Conservation (phyloP, 108 stramenopile species). For the Parietichytrium sp. region DNA sequence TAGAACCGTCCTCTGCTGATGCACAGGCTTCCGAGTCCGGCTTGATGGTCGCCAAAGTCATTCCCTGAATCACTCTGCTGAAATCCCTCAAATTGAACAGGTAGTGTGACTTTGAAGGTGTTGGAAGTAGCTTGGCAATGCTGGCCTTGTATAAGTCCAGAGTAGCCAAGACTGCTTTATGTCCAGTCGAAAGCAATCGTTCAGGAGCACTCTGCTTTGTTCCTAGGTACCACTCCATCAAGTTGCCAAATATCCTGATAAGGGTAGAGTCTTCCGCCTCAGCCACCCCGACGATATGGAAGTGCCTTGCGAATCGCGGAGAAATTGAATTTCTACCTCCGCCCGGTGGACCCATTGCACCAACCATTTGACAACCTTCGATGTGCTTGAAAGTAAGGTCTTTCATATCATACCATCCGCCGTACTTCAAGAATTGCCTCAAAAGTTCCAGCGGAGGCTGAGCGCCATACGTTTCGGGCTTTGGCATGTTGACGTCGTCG, state of each 20-base stretch:
- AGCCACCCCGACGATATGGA: conserved; percentile 62
- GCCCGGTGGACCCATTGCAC: conserved; percentile 70
- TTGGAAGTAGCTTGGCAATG: conserved; percentile 60
- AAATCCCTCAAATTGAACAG: conserved; percentile 76
- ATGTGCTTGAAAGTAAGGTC: conserved; percentile 62
- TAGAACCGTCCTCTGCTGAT: too few species aligned
- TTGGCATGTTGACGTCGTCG: conserved; percentile 74
- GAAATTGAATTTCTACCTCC: conserved; percentile 60
- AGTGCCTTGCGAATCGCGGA: conserved; percentile 63
- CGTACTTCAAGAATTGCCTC: conserved; percentile 75
- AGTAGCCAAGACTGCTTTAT: conserved; percentile 62
- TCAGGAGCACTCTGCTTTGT: conserved; percentile 33
- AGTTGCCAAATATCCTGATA: conserved; percentile 67
- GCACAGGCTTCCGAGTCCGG: conserved; percentile 52
- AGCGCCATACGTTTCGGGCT: conserved; percentile 70
- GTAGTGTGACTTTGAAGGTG: conserved; percentile 74
- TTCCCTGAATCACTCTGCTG: conserved; percentile 70
- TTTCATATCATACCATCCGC: conserved; percentile 65
- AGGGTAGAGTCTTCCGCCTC: conserved; percentile 59
- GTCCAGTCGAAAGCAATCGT: conserved; percentile 53
- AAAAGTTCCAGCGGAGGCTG: conserved; percentile 72
- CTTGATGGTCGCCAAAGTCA: conserved; percentile 58
- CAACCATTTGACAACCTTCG: conserved; percentile 58
- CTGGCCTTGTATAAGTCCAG: conserved; percentile 48
- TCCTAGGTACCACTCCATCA: conserved; percentile 66